These are phyloP conservation scores for Dalechampia spathulata DNA, from an alignment of 441 rosid genomes.

Conservation along the genomic window DNA sequence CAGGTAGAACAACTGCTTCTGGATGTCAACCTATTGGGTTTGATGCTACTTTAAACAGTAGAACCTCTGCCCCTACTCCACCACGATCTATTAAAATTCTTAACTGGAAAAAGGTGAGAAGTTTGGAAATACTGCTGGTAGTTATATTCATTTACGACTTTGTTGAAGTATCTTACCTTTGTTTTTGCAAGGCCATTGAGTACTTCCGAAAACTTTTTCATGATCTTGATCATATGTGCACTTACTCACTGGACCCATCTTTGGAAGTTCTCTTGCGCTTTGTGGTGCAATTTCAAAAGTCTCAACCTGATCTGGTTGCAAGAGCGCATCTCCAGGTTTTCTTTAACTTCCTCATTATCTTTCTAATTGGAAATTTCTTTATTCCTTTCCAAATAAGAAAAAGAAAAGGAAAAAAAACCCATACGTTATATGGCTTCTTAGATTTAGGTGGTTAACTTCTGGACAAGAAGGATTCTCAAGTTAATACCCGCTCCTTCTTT, in stretches of 20 bases:
- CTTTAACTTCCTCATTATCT: constrained; percentile 10
- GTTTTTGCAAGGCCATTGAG: constrained; percentile 64
- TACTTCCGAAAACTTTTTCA: constrained; percentile 88
- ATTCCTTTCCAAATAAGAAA: not conserved
- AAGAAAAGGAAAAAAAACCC: not conserved
- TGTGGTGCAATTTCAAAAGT: constrained; percentile 77
- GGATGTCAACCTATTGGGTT: constrained; percentile 78
- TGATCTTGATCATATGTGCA: constrained; percentile 73
- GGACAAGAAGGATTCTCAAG: not conserved
- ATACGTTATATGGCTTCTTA: not conserved
- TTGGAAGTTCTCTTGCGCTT: constrained; percentile 68
- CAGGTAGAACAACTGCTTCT: constrained; percentile 82
- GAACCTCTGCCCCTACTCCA: constrained; percentile 91
- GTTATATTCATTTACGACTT: constrained; percentile 10
- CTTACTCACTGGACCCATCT: constrained; percentile 55
- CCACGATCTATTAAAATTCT: constrained; percentile 89
- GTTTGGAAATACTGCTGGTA: constrained; percentile 11
- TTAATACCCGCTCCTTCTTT: no score
- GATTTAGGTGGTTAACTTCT: not conserved
- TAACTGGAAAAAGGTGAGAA: constrained; percentile 74
- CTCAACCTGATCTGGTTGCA: constrained; percentile 84
- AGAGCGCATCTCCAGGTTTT: constrained; percentile 95
- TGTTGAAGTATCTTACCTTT: constrained; percentile 20
- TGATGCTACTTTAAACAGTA: constrained; percentile 77
- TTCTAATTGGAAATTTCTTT: not conserved